Base-by-base conservation (phyloP, 2,329 filamentous ascomycete species). In the Fusarium xylarioides region DNA sequence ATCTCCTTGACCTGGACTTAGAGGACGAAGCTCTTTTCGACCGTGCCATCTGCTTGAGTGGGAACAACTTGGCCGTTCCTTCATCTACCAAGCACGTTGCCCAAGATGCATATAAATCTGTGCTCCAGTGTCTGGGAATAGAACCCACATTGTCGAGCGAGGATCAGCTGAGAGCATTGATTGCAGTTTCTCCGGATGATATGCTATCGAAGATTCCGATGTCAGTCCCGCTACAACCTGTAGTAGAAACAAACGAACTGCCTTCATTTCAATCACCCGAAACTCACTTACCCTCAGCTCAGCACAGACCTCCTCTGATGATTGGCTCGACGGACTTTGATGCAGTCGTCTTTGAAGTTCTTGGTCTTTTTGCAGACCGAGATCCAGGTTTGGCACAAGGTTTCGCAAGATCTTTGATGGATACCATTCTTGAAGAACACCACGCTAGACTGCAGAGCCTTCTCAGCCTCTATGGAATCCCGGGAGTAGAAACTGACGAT, bases 21-120 rank as follows among this genome's bases (percentile, higher is more conserved):
- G 12, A 11, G 7, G 9, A 4, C 6, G 53, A 46, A 12, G 5
- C 16, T 0, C 60, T 63, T 18, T 61, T 63, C 4, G n/a, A 63
- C 0, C 54, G 60, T 2, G 55, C 60, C 4, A 63, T 63, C 11
- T 63, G 55, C 18, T 19, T 63, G 4, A 49, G 60, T 9, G 60
- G 60, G 18, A 61, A 63, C 8, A 63, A 61, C 7, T 7, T 63
- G 19, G 60, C 60, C 4, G 55, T 63, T 23, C 42, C 60, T 3
- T 8, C 32, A 7, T 35, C 21, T 14, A 5, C 42, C 2, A 49
- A 19, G 8, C 11, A 12, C 0, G 12, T 2, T 11, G 16, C 60
- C 1, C 60, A 63, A 8, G 23, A 61, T 2, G 28, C 43, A 3
- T 63, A 61, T 4, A n/a, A 49, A n/a, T 0, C 15, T 21, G 28